These are phyloP conservation scores for Microsporum ferrugineum DNA, from an alignment of 2,329 filamentous ascomycete species.

Conservation along the genomic window DNA sequence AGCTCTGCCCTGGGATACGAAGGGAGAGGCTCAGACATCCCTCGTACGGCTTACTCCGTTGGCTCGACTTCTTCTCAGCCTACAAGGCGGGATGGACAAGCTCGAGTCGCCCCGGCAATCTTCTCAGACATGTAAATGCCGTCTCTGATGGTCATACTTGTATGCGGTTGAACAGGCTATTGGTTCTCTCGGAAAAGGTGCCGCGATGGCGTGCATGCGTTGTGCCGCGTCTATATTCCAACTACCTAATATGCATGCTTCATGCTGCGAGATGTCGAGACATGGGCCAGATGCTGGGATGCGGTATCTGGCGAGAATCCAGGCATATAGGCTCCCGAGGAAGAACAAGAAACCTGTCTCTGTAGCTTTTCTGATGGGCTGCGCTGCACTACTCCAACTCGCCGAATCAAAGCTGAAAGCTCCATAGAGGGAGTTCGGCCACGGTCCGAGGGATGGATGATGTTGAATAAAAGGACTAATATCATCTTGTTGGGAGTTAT, in stretches of 20 bases:
- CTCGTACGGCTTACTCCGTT: not conserved
- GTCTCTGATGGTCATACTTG: no score
- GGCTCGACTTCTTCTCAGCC: not conserved
- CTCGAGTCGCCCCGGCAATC: not conserved
- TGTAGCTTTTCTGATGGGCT: no score
- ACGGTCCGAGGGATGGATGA: not conserved
- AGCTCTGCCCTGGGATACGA: slow-evolving; percentile 1
- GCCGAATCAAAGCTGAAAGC: not conserved
- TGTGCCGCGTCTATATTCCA: not conserved
- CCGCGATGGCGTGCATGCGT: not conserved
- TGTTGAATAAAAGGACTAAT: not conserved
- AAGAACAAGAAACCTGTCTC: not conserved
- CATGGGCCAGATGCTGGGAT: not conserved
- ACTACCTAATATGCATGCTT: not conserved
- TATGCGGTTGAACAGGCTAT: no score
- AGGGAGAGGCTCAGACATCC: not conserved
- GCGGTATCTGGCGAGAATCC: not conserved
- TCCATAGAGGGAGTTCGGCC: not conserved
- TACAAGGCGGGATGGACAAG: not conserved
- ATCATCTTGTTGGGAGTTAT: not conserved
- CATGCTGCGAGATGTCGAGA: not conserved
- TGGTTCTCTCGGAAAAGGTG: not conserved
- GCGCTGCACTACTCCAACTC: not conserved
- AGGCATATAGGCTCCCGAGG: no score
- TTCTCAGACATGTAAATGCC: not conserved